Evolutionary conservation across 148 eudicot genomes (phyloP), one percentile per base, ranked within the genome.

Genomic region (Chenopodium quinoa): DNA sequence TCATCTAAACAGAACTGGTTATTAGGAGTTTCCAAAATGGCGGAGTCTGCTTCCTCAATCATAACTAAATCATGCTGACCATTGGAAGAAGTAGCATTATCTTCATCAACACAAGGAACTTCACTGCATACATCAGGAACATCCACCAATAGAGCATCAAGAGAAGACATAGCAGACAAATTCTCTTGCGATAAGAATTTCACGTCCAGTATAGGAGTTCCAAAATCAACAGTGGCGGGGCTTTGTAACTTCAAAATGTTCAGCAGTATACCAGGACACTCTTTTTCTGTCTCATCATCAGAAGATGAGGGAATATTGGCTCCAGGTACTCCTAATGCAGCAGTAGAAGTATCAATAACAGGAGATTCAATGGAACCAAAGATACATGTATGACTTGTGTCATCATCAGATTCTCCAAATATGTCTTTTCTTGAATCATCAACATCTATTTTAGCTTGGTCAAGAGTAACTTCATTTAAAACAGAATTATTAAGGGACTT

Each of bases 171-270:
- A 13, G 83, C 48, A 69, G 78, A 75, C 12, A 79, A 47, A 40
- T 80, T 72, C 71, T 82, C 89, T 29, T 58, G 72, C 7, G 89
- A 79, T 48, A 71, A 71, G 82, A 96, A 96, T 67, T 90, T 88
- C 73, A 96, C 99, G 70, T 96, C 99, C 75, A 96, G 88, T 76
- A 96, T 87, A 11, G 97, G 93, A 84, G 82, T 82, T 78, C 85
- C 86, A 78, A 91, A 92, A 88, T 96, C 93, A 67, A 95, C 81
- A 29, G 25, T 20, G 64, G 87, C 80, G 65, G 82, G 68, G 32
- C 70, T 44, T 78, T 88, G 86, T 64, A 86, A 70, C 60, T 84
- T 81, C 27, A 87, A 52, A 60, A 83, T 76, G 69, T 78, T 77
- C 17, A 62, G 85, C 54, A 79, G 34, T 31, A 75, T 60, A 46